Base-by-base conservation (phyloP, 2,329 filamentous ascomycete genomes). In the Paecilomyces sp. region DNA sequence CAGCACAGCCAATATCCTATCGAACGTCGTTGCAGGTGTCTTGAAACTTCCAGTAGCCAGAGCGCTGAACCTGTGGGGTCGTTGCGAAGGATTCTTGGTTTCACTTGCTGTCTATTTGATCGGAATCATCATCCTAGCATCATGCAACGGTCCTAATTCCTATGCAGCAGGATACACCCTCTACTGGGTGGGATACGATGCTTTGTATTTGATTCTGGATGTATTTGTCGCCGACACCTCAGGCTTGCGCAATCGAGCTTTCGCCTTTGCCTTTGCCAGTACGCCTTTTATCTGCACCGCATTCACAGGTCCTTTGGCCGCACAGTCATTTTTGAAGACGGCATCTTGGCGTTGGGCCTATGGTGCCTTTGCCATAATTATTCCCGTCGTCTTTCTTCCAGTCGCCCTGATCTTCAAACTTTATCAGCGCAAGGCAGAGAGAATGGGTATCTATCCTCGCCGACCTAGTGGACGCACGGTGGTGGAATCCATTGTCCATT, bases 141-240 rank as follows among this genome's bases (percentile, higher is more conserved):
- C 75, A 2, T 86, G 83, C 69, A 74, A 77, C 1, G 83, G 82
- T 62, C 80, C 88, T 15, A 71, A 83, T 64, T 83, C 80, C 1
- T 88, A 86, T 67, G 25, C 36, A 7, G 56, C 47, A 9, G 56
- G 33, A 15, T 50, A 57, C 25, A 81, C 85, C 2, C 82, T 87
- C 60, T 87, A 85, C 68, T 79, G 77, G 66, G 78, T 85, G 53
- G 85, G 85, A 7, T 62, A 74, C 60, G 76, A 79, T 36, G 82
- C 81, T 3, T 72, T 86, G 5, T 73, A 75, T 31, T 85, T 83
- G 64, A 80, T 78, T 30, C 67, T 86, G 1, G 77, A 76, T 55
- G 77, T 88, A 55, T 82, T 87, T 65, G 79, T 85, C 59, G 82
- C 85, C 25, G 85, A 88, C 64, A 85, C 84, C 0, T 83, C 84